These are phyloP conservation scores for Pseudogymnoascus sp. DNA, from an alignment of 2,329 filamentous ascomycete genomes.

Conservation along the genomic window DNA sequence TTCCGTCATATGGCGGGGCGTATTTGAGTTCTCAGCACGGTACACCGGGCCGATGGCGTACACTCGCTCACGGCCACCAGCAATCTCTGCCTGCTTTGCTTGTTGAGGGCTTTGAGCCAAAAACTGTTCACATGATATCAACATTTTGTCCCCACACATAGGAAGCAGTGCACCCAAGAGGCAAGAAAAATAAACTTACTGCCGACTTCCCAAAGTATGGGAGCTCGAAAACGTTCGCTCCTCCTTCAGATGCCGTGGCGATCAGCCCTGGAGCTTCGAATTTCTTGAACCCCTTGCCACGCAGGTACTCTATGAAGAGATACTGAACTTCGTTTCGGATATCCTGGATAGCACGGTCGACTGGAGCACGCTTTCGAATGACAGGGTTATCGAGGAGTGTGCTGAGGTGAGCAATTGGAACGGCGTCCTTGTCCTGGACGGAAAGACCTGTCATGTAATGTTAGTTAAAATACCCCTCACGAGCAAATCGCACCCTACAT, in stretches of 20 bases:
- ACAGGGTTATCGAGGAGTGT: conserved; percentile 86
- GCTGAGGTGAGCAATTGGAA: conserved; percentile 70
- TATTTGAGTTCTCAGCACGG: conserved; percentile 80
- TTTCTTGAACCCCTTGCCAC: conserved; percentile 40
- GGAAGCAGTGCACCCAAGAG: too few relatives aligned
- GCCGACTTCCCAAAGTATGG: conserved; percentile 83
- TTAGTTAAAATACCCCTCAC: conserved; percentile 11
- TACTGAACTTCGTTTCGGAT: conserved; percentile 36
- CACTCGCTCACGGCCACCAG: conserved; percentile 67
- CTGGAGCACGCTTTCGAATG: conserved; percentile 84
- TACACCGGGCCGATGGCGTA: conserved; percentile 76
- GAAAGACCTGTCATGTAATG: neutral
- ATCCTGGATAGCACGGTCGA: conserved; percentile 75
- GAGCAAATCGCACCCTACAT: conserved; percentile 21
- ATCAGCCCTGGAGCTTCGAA: conserved; percentile 88
- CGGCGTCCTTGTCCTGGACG: conserved; percentile 41
- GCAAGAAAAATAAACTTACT: neutral
- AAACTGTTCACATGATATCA: too few relatives aligned
- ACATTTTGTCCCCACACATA: too few relatives aligned
- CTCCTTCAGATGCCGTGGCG: conserved; percentile 79
- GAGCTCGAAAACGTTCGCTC: conserved; percentile 82
- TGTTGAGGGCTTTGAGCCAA: conserved; percentile 68
- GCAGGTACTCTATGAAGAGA: conserved; percentile 58
- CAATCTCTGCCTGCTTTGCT: conserved; percentile 83
- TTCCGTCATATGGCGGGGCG: conserved; percentile 77